Conservation (phyloP, 148 eudicot genomes). For the Limonium bicolor region DNA sequence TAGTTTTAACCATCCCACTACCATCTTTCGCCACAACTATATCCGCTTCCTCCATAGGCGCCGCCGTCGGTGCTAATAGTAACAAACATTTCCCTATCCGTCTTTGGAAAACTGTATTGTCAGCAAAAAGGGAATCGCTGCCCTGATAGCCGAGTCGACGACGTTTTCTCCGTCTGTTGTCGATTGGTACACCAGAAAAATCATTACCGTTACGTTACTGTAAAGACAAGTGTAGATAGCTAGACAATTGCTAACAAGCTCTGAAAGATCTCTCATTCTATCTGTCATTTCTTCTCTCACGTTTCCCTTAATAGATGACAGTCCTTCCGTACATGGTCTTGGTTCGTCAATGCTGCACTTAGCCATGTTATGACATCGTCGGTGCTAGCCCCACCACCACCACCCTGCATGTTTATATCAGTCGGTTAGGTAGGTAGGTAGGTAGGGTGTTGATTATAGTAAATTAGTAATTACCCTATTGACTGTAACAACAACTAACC, state of each 20-base stretch:
- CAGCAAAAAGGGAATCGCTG: conserved; percentile 52
- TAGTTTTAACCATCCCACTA: conserved; percentile 50
- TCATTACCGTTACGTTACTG: conserved; percentile 16
- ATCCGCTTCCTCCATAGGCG: conserved; percentile 32
- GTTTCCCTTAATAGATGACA: neutral
- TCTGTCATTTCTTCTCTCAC: conserved; percentile 33
- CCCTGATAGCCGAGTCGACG: neutral
- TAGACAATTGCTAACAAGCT: conserved; percentile 58
- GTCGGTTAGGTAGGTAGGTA: too few relatives aligned
- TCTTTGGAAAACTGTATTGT: too few relatives aligned
- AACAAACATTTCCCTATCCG: conserved; percentile 25
- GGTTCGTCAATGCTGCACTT: conserved; percentile 33
- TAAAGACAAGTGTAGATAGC: conserved; percentile 43
- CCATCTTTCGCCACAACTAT: conserved; percentile 60
- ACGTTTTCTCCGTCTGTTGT: conserved; percentile 30
- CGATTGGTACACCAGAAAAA: conserved; percentile 44
- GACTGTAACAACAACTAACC: too few relatives aligned
- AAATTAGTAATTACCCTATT: too few relatives aligned
- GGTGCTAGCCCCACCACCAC: neutral
- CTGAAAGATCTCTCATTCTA: conserved; percentile 33
- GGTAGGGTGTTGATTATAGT: too few relatives aligned
- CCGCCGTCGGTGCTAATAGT: too few relatives aligned
- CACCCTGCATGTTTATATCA: too few relatives aligned
- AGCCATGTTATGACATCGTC: conserved; percentile 64
- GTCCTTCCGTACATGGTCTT: conserved; percentile 8